Percentiles rank a stretch among this genome's conserved stretches.
These are phyloP conservation scores for Tetrapisispora fleetii DNA, from an alignment of 805 yeast genomes.

Conservation along the genomic window DNA sequence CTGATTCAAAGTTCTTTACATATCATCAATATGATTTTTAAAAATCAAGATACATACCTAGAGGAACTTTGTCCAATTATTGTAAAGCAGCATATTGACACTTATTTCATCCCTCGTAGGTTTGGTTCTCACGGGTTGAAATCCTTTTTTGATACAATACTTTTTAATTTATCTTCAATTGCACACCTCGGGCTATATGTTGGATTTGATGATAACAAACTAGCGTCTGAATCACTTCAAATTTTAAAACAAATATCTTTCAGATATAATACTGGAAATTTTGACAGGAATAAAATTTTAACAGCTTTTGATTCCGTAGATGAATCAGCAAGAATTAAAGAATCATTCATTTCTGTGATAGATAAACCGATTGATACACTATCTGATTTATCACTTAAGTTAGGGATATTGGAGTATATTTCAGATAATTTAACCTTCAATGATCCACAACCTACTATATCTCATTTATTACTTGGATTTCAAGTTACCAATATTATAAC, in stretches of 20 bases:
- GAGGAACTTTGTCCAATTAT: conserved; percentile 32
- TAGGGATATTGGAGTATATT: conserved; percentile 51
- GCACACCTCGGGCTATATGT: conserved; percentile 69
- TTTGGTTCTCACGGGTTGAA: conserved; percentile 50
- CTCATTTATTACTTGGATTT: conserved; percentile 77
- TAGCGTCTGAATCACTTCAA: conserved; percentile 46
- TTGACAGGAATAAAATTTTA: conserved; percentile 50
- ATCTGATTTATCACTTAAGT: conserved; percentile 40
- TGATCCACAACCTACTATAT: conserved; percentile 39
- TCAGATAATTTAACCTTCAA: conserved; percentile 36
- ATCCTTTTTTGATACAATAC: conserved; percentile 61
- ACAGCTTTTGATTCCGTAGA: conserved; percentile 66
- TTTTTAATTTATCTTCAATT: conserved; percentile 60
- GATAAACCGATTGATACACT: conserved; percentile 36
- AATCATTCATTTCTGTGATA: conserved; percentile 61
- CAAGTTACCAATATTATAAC: conserved; percentile 41
- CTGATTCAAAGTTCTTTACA: conserved; percentile 35
- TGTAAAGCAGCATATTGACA: conserved; percentile 20
- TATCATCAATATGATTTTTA: conserved; percentile 38
- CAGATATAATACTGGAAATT: conserved; percentile 22
- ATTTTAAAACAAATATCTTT: conserved; percentile 43
- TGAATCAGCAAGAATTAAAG: conserved; percentile 66
- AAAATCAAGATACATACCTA: conserved; percentile 48
- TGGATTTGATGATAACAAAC: conserved; percentile 40
- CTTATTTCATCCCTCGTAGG: conserved; percentile 25